phyloP scores from a whole-genome alignment of 768 basidiomycete species.

The Suillus alpinus region DNA sequence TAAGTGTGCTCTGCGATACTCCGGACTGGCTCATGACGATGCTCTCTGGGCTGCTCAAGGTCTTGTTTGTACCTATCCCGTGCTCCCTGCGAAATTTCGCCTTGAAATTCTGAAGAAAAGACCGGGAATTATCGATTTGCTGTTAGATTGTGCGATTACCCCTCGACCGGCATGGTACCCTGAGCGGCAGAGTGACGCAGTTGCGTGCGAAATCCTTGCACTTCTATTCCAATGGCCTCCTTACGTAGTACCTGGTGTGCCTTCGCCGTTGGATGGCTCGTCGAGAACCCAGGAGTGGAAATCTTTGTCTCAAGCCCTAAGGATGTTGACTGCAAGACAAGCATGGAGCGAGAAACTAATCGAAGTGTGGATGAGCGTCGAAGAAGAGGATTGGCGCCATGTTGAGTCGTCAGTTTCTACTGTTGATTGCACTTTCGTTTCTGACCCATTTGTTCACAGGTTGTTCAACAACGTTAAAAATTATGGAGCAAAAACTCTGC shows the following conservation, averaged over 20 bases:
- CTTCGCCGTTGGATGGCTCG: constrained; percentile 4
- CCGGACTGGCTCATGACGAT: constrained; percentile 21
- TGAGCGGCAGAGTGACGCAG: constrained; percentile 19
- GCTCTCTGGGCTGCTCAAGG: constrained; percentile 10
- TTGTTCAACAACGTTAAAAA: constrained; percentile 13
- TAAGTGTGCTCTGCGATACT: constrained; percentile 28
- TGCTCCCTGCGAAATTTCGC: constrained; percentile 5
- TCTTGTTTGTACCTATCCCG: constrained; percentile 11
- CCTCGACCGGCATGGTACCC: constrained; percentile 27
- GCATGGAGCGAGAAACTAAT: constrained; percentile 20
- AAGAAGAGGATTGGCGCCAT: constrained; percentile 20
- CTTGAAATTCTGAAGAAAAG: constrained; percentile 13
- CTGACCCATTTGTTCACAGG: constrained; percentile 4
- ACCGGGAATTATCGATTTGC: constrained; percentile 13
- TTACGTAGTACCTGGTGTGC: constrained; percentile 17
- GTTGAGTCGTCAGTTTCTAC: constrained; percentile 16
- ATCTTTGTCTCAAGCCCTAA: constrained; percentile 13
- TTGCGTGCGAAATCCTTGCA: constrained; percentile 23
- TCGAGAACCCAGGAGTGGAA: constrained; percentile 19
- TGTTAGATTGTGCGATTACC: constrained; percentile 22
- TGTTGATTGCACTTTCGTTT: neutral
- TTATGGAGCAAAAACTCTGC: constrained; percentile 17
- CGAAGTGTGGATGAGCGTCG: constrained; percentile 21
- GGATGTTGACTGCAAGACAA: constrained; percentile 20
- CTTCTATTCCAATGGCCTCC: constrained; percentile 20